These are phyloP conservation scores for Anisodus tanguticus DNA, from an alignment of 257 asterid species.

Conservation along the genomic window DNA sequence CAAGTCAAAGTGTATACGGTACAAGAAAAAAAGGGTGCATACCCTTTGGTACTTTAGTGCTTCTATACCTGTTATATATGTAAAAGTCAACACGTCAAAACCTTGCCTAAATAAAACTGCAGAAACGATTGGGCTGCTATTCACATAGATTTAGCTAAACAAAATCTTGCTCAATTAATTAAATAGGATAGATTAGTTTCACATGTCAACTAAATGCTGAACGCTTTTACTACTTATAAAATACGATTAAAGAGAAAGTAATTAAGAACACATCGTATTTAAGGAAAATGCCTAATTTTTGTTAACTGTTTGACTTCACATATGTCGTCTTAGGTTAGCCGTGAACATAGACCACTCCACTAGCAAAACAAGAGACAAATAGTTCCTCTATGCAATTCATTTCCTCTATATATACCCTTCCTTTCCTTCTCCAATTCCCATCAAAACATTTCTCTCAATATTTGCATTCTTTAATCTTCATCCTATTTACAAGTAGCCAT, in stretches of 20 bases:
- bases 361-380: not conserved
- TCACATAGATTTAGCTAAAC: conserved; percentile 15
- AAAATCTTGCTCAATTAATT: not conserved
- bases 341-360: conserved; percentile 44
- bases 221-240: not conserved
- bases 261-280: conserved; percentile 10
- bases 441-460: not conserved
- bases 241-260: not conserved
- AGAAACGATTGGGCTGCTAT: not conserved
- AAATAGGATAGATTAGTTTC: not conserved
- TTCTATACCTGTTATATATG: not conserved
- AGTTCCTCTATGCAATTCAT: not conserved
- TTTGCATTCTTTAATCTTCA: not conserved
- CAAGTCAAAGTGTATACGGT: not conserved
- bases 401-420: conserved; percentile 31
- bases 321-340: not conserved
- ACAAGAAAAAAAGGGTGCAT: no score
- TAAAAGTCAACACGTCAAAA: conserved; percentile 4
- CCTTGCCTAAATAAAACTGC: conserved; percentile 11
- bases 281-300: conserved; percentile 35
- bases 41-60: not conserved
- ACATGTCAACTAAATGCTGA: not conserved
- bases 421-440: conserved; percentile 8
- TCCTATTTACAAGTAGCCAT: conserved; percentile 27
- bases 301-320: conserved; percentile 15